Evolutionary conservation across 2,329 filamentous ascomycete genomes (phyloP).

Genomic region (Xylaria sp.): DNA sequence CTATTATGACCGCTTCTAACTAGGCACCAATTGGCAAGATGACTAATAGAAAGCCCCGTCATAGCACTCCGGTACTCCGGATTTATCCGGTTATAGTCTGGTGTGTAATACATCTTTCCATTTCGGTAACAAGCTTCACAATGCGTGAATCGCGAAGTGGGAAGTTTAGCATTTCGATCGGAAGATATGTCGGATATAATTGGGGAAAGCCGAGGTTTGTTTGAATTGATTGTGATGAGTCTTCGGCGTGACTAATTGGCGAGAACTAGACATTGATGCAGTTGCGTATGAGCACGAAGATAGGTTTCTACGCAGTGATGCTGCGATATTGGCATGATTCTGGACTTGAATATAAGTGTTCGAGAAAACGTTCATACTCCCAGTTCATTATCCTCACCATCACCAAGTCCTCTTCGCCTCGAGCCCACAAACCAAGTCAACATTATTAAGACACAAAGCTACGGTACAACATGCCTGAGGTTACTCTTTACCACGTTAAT

Average conservation of each 20-base stretch:
- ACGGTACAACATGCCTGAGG: constrained; percentile 33
- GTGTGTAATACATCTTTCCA: not conserved
- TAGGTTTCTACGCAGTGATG: not conserved
- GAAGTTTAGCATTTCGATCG: not conserved
- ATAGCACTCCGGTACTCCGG: not conserved
- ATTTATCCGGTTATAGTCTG: not conserved
- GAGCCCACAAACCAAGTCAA: not conserved
- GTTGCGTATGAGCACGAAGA: not conserved
- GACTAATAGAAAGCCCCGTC: not conserved
- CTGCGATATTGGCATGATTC: not conserved
- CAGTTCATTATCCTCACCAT: not conserved
- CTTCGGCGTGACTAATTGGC: not conserved
- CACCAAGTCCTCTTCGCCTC: not conserved
- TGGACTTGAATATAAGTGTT: constrained; percentile 6
- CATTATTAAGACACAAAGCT: not conserved
- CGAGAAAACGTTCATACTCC: not conserved
- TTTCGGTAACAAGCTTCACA: not conserved
- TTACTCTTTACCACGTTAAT: constrained; percentile 48
- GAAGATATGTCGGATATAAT: constrained; percentile 15
- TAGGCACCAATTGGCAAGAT: not conserved
- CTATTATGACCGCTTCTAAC: not conserved
- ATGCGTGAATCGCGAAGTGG: not conserved
- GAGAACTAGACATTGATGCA: not conserved
- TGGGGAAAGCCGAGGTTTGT: not conserved
- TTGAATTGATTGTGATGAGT: not conserved